Evolutionary conservation across 1,284 basidiomycete species (phyloP).

Genomic region (Anthracocystis walkeri): DNA sequence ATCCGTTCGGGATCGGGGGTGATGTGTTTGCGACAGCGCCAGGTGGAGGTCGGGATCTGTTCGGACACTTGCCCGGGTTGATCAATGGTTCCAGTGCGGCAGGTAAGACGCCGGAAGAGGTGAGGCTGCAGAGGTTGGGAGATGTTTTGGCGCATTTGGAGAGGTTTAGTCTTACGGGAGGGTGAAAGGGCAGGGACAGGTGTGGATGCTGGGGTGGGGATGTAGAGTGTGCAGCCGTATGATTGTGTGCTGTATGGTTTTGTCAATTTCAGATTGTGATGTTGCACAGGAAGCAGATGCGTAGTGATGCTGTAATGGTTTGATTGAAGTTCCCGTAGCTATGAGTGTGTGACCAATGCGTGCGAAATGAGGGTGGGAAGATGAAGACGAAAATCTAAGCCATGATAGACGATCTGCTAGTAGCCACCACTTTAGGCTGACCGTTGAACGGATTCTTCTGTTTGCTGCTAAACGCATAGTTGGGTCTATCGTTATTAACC

Average conservation of each 20-base stretch:
- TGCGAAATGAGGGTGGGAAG: neutral
- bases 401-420: slow-evolving; percentile 24
- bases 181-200: slow-evolving; percentile 1
- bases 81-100: slow-evolving; percentile 18
- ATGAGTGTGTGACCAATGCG: neutral
- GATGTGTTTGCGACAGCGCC: slow-evolving; percentile 19
- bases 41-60: slow-evolving; percentile 23
- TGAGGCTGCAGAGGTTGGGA: slow-evolving; percentile 34
- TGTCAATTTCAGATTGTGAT: neutral
- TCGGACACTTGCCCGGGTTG: slow-evolving; percentile 36
- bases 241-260: neutral
- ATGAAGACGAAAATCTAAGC: slow-evolving; percentile 21
- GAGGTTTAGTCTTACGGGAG: slow-evolving; percentile 23
- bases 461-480: slow-evolving; percentile 38
- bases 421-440: slow-evolving; percentile 32
- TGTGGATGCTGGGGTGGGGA: neutral
- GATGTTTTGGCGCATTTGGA: slow-evolving; percentile 44
- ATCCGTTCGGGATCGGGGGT: slow-evolving; percentile 14
- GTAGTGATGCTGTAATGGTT: neutral
- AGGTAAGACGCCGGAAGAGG: slow-evolving; percentile 22
- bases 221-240: neutral
- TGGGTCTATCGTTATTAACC: slow-evolving; percentile 24
- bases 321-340: slow-evolving; percentile 3
- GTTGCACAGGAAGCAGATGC: neutral
- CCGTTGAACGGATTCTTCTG: slow-evolving; percentile 29